phyloP scores from a whole-genome alignment of 192 early-diverging fungal genomes.

The Coemansia sp. region DNA sequence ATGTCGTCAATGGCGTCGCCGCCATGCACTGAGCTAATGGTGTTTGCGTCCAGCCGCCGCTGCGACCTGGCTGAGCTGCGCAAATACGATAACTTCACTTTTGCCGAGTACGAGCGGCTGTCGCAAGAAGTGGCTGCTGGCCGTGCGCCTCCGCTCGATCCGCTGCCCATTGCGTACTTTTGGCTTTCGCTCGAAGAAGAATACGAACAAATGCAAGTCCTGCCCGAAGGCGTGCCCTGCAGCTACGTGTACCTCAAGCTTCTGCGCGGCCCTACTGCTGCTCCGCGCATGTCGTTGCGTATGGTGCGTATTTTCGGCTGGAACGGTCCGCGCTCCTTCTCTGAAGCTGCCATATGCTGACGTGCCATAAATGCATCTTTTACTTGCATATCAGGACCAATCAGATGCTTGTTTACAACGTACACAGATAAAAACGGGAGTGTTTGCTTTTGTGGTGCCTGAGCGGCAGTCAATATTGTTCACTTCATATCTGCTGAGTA shows the following conservation, averaged over 20 bases:
- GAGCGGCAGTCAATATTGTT: too few species aligned
- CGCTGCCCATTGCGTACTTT: conserved; percentile 53
- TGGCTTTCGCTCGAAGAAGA: conserved; percentile 44
- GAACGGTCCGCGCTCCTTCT: conserved; percentile 34
- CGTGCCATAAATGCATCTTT: too few species aligned
- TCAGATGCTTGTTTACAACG: too few species aligned
- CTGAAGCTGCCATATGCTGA: conserved; percentile 37
- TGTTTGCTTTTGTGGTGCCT: too few species aligned
- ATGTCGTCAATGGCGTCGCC: conserved; percentile 25
- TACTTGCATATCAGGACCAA: too few species aligned
- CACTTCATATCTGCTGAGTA: too few species aligned
- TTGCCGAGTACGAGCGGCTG: conserved; percentile 47
- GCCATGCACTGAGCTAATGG: conserved; percentile 51
- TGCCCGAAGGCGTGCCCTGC: conserved; percentile 44
- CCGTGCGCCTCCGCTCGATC: conserved; percentile 6
- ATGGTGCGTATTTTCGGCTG: conserved; percentile 41
- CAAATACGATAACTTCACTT: conserved; percentile 49
- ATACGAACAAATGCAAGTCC: conserved; percentile 42
- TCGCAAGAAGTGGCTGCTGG: conserved; percentile 1
- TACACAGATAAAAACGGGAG: too few species aligned
- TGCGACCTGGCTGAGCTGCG: conserved; percentile 30
- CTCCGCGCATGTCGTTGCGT: conserved; percentile 27
- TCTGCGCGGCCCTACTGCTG: conserved; percentile 21
- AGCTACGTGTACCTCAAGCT: conserved; percentile 46
- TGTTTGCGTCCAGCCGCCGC: conserved; percentile 45